Evolutionary conservation across 768 basidiomycete genomes (phyloP).

Genomic region (Baorangia bicolor): DNA sequence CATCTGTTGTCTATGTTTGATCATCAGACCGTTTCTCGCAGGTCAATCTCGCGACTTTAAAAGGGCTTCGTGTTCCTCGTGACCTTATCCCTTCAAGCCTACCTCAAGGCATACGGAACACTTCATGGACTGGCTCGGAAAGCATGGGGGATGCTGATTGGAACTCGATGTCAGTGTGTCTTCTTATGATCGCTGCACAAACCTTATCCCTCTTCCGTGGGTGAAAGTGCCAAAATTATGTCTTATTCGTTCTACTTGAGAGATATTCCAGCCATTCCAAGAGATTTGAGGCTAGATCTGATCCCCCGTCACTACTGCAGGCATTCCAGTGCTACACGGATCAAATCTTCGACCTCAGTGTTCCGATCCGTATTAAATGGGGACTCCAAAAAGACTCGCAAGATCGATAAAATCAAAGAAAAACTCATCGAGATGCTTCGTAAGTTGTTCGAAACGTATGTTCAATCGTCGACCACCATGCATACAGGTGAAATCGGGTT

Average conservation of each 20-base stretch:
- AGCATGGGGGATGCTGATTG: too few species aligned
- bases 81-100: not conserved
- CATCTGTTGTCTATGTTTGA: too few species aligned
- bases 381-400: too few species aligned
- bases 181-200: not conserved
- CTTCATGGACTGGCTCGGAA: not conserved
- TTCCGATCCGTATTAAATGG: too few species aligned
- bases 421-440: slow-evolving; percentile 12
- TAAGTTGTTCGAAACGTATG: not conserved
- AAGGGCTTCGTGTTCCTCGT: not conserved
- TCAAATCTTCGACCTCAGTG: too few species aligned
- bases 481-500: slow-evolving; percentile 4
- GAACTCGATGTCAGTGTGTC: not conserved
- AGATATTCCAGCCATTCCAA: not conserved
- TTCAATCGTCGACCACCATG: not conserved
- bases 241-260: too few species aligned
- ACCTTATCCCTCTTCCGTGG: too few species aligned
- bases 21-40: not conserved
- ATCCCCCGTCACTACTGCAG: not conserved
- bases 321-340: too few species aligned
- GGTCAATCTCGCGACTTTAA: not conserved
- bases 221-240: too few species aligned
- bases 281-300: not conserved
- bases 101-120: not conserved
- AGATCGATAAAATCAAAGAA: too few species aligned